Conservation (phyloP, 2,329 filamentous ascomycete genomes). For the Phyllosticta paracitricarpa region DNA sequence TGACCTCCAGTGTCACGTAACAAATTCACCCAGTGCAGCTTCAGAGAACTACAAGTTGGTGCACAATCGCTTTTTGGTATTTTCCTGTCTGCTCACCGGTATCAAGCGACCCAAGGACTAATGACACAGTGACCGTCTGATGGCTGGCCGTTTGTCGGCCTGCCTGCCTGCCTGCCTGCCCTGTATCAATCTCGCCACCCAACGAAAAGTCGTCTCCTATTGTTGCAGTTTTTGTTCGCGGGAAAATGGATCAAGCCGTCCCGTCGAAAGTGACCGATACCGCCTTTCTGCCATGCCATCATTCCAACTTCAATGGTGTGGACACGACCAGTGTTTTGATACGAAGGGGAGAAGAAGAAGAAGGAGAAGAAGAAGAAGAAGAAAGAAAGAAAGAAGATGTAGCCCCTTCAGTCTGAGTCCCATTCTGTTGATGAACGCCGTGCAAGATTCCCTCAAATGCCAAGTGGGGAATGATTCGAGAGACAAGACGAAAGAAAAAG, state of each 20-base stretch:
- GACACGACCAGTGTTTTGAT: background rate
- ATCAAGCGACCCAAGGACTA: background rate
- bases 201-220: background rate
- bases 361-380: background rate
- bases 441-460: background rate
- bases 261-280: too few species aligned
- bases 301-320: background rate
- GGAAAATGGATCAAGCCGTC: too few species aligned
- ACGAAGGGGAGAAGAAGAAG: background rate
- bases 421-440: background rate
- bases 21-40: too few species aligned
- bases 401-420: background rate
- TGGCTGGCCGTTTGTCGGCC: too few species aligned
- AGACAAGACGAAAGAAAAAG: background rate
- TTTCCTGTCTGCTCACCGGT: background rate
- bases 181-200: background rate
- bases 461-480: background rate
- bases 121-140: background rate
- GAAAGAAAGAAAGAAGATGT: background rate
- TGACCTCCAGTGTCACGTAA: too few species aligned
- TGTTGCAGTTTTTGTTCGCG: too few species aligned
- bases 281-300: too few species aligned
- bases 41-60: background rate
- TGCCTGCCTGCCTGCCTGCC: background rate
- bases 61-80: background rate